A percentile compares a stretch with the other conserved stretches of the same genome.
These are phyloP conservation scores for Lactifluus echinatus DNA, from an alignment of 768 basidiomycete species.

Conservation along the genomic window DNA sequence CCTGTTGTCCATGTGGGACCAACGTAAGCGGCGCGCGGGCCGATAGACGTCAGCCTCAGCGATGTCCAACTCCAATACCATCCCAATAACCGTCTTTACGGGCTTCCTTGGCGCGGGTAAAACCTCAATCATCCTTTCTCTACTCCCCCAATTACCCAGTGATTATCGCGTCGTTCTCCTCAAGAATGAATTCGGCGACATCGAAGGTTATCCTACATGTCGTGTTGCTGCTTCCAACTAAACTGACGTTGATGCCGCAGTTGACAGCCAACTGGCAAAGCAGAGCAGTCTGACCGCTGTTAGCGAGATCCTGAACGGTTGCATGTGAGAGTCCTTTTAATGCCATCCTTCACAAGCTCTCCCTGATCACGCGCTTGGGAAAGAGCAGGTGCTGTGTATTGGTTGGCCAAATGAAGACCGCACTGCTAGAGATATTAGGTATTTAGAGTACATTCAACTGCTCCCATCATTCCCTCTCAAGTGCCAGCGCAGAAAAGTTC, in stretches of 20 bases:
- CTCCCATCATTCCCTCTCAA: neutral
- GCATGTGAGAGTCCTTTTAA: slow-evolving; percentile 53
- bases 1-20: too few species aligned
- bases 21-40: too few species aligned
- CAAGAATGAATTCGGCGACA: slow-evolving; percentile 96
- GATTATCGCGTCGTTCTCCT: slow-evolving; percentile 85
- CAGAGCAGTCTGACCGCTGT: slow-evolving; percentile 81
- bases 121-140: slow-evolving; percentile 71
- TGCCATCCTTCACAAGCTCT: neutral
- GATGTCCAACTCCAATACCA: slow-evolving; percentile 28
- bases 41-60: too few species aligned
- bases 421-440: slow-evolving; percentile 83
- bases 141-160: slow-evolving; percentile 72
- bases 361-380: neutral
- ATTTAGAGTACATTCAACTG: slow-evolving; percentile 5
- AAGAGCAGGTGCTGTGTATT: slow-evolving; percentile 80
- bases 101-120: slow-evolving; percentile 84
- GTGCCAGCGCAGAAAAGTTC: slow-evolving; percentile 53
- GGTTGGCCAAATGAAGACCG: slow-evolving; percentile 90
- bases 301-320: slow-evolving; percentile 93
- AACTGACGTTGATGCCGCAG: slow-evolving; percentile 30
- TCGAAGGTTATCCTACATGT: slow-evolving; percentile 53
- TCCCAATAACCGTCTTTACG: slow-evolving; percentile 93
- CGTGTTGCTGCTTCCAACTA: neutral
- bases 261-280: slow-evolving; percentile 85